phyloP scores from a whole-genome alignment of 179 eudicot species.

The Nepenthes alata region DNA sequence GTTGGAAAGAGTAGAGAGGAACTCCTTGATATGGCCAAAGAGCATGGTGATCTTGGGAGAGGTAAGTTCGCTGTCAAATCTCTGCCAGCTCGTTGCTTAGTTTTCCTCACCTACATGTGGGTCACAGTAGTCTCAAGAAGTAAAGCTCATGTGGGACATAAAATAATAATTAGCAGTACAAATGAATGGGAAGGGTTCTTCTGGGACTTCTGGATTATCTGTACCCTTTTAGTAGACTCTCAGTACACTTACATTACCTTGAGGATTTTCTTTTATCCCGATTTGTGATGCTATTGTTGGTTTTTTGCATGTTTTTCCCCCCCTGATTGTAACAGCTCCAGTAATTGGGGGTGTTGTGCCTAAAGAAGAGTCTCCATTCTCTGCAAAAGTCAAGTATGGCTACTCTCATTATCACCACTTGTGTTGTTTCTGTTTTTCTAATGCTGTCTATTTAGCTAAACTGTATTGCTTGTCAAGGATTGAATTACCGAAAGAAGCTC shows the following conservation, averaged over 20 bases:
- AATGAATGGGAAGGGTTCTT: no score
- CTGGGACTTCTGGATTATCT: background rate
- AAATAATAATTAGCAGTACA: no score
- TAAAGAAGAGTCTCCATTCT: constrained; percentile 47
- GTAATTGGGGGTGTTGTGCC: constrained; percentile 34
- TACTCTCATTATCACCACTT: constrained; percentile 3
- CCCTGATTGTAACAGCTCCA: constrained; percentile 21
- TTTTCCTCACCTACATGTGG: background rate
- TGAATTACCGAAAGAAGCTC: constrained; percentile 52
- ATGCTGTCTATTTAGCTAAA: constrained; percentile 9
- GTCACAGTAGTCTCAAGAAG: no score
- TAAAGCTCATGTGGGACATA: no score
- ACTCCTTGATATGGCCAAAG: constrained; percentile 93
- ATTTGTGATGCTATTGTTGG: background rate
- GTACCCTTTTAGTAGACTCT: background rate
- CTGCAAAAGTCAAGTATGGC: constrained; percentile 58
- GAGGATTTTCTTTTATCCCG: background rate
- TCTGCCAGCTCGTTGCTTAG: background rate
- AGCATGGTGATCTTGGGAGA: constrained; percentile 47
- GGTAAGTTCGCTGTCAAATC: constrained; percentile 29
- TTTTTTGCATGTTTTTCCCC: constrained; percentile 1
- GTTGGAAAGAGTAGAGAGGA: constrained; percentile 90
- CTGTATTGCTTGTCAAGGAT: constrained; percentile 32
- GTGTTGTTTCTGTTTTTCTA: background rate
- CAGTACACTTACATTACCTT: background rate